Base-by-base conservation (phyloP, 495 filamentous ascomycete genomes). In the Geopyxis carbonaria region DNA sequence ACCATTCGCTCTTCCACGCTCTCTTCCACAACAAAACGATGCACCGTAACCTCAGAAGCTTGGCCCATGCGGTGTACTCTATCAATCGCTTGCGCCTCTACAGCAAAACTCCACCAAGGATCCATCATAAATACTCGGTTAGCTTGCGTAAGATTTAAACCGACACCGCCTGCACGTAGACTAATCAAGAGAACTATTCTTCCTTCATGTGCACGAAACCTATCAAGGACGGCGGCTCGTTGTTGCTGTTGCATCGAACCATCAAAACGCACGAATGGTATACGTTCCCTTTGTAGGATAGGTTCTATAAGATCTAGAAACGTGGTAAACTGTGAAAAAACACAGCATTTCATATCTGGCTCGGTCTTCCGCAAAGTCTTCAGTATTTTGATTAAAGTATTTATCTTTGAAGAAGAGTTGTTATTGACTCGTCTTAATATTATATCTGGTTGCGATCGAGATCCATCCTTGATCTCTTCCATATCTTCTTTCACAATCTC, bases 21-120 rank as follows among this genome's bases (percentile, higher is more conserved):
- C 29, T 80, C 75, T 58, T 78, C 76, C 10, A 89, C 77, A 27
- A 97, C 74, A 48, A 95, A 95, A 20, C 89, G 65, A 38, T 72
- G 72, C 2, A 97, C 85, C 29, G 68, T 73, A 1, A 97, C 89
- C 54, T 86, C 81, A 22, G 75, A 69, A 22, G 76, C 70, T 56
- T 99, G 91, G 0, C 91, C 91, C 87, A 99, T 93, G 6, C 91
- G 73, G 61, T 99, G 91, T n/a, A 99, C 85, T 3, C 91, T 78
- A 62, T 99, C 91, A 47, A 99, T 93, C 18, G 91, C 91, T 57
- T 99, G 91, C 7, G 85, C 83, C 58, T 99, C 91, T 18, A 95
- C 74, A 2, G 91, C 86, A 57, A 81, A 94, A 46, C 81, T 89
- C 91, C 91, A 99, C 91, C 91, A 99, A 0, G 91, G 87, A 59